Conservation (phyloP, 495 filamentous ascomycete species). For the Hyaloscypha bicolor region DNA sequence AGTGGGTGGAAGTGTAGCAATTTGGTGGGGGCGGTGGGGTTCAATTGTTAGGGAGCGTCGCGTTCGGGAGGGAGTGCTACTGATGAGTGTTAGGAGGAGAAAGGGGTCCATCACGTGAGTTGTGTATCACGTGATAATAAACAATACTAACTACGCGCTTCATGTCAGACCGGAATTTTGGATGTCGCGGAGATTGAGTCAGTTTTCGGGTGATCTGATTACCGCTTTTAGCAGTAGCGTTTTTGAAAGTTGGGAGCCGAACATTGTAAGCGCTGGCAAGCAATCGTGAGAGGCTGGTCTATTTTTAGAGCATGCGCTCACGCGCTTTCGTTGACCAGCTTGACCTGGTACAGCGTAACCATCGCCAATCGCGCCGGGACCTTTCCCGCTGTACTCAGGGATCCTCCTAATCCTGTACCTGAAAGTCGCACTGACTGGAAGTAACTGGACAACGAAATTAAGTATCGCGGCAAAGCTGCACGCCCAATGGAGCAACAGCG, state of each 20-base stretch:
- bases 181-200: background rate
- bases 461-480: background rate
- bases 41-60: constrained; percentile 30
- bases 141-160: too few species aligned
- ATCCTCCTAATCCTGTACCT: background rate
- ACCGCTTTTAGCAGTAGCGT: background rate
- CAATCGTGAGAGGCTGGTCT: background rate
- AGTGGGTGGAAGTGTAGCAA: constrained; percentile 41
- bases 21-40: constrained; percentile 36
- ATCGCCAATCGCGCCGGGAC: background rate
- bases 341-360: background rate
- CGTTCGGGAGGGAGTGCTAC: background rate
- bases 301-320: background rate
- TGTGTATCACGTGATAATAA: too few species aligned
- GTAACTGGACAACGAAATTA: background rate
- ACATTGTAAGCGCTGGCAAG: background rate
- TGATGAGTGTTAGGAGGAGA: background rate
- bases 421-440: background rate
- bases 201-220: background rate
- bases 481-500: background rate
- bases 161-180: too few species aligned
- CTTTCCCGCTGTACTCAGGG: background rate
- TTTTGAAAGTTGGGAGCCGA: background rate
- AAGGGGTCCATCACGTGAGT: too few species aligned
- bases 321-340: background rate